These are phyloP conservation scores for Kuraishia hungarica DNA, from an alignment of 805 yeast species.

Conservation along the genomic window DNA sequence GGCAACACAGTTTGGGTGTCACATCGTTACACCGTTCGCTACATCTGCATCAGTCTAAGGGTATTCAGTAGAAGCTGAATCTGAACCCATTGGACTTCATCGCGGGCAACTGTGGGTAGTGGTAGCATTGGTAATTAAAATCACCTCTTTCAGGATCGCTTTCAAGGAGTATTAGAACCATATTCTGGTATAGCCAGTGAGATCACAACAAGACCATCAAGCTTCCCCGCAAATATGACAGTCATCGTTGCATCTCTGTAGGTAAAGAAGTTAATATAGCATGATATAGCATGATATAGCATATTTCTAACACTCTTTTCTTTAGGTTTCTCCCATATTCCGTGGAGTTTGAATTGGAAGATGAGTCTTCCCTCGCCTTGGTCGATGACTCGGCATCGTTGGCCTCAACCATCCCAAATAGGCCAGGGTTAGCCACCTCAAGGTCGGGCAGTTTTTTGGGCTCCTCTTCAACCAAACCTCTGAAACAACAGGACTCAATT, in stretches of 20 bases:
- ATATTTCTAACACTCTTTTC: background rate
- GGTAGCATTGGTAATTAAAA: no score
- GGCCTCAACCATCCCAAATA: background rate
- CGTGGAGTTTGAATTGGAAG: slow-evolving; percentile 51
- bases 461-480: background rate
- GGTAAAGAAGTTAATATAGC: slow-evolving; percentile 24
- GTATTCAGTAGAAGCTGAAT: no score
- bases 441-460: slow-evolving; percentile 3
- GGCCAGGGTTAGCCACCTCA: background rate
- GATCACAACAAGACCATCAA: no score
- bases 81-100: no score
- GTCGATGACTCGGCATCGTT: background rate
- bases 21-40: no score
- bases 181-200: no score
- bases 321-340: slow-evolving; percentile 62
- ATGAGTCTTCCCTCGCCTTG: slow-evolving; percentile 9
- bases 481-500: background rate
- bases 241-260: slow-evolving; percentile 63
- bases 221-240: slow-evolving; percentile 34
- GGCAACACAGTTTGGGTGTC: no score
- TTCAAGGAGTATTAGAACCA: no score
- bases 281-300: background rate
- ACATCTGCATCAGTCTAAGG: no score
- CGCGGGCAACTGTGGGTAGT: no score
- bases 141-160: no score